Conservation (phyloP, 2,329 filamentous ascomycete genomes). For the Ophiostoma sp. region DNA sequence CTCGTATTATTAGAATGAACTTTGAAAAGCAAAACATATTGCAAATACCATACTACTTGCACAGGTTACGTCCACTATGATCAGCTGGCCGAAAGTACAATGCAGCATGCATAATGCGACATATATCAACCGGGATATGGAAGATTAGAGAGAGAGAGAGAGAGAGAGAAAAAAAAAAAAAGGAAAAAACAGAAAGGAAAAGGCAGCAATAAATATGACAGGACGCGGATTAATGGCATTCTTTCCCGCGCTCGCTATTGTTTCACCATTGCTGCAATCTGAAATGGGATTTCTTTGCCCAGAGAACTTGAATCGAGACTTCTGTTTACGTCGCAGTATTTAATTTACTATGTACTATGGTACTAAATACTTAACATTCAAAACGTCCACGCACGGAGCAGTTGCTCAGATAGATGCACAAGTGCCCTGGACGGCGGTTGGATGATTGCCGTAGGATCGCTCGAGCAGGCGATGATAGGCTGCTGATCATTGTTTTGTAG, state of each 20-base stretch:
- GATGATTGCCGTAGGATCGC: not conserved
- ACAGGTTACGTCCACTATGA: not conserved
- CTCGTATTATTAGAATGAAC: not conserved
- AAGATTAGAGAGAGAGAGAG: not conserved
- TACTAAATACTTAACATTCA: no score
- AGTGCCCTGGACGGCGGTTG: slow-evolving; percentile 1
- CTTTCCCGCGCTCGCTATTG: not conserved
- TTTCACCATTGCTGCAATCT: not conserved
- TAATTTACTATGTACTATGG: not conserved
- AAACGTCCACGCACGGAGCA: not conserved
- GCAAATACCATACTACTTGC: not conserved
- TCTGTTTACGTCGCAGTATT: not conserved
- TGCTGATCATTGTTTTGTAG: not conserved
- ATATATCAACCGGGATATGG: slow-evolving; percentile 1
- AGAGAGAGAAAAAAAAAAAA: not conserved
- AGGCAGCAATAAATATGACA: not conserved
- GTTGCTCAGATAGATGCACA: slow-evolving; percentile 4
- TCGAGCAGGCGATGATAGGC: not conserved
- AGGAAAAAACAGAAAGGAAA: not conserved
- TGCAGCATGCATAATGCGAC: not conserved
- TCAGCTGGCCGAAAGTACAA: slow-evolving; percentile 9
- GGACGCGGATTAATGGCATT: not conserved
- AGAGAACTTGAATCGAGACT: not conserved
- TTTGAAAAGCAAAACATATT: not conserved
- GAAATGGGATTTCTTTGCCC: not conserved